These are phyloP conservation scores for Euphrasia confusa DNA, from an alignment of 257 asterid species.

Conservation along the genomic window DNA sequence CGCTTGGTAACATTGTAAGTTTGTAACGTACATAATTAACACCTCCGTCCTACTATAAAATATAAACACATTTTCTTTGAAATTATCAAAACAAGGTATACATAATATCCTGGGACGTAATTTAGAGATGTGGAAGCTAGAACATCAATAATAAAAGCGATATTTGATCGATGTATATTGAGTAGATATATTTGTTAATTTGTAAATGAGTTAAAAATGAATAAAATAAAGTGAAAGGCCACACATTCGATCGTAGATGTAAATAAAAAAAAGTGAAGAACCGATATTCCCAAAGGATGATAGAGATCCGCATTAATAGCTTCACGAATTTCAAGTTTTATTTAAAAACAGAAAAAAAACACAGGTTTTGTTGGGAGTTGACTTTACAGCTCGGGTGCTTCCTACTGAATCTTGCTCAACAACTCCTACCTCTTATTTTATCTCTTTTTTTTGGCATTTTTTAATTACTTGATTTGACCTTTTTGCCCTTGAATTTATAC, in stretches of 20 bases:
- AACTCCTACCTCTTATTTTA: conserved; percentile 14
- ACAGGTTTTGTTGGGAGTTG: conserved; percentile 60
- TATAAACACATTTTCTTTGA: too few relatives aligned
- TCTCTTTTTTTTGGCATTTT: too few relatives aligned
- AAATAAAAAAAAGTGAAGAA: neutral
- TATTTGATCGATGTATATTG: too few relatives aligned
- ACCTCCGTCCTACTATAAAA: too few relatives aligned
- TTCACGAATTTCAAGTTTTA: conserved; percentile 34
- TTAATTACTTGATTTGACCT: too few relatives aligned
- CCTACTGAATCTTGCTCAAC: conserved; percentile 44
- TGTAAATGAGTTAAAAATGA: too few relatives aligned
- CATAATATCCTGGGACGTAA: too few relatives aligned
- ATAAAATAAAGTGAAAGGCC: conserved; percentile 22
- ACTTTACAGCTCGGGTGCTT: conserved; percentile 59
- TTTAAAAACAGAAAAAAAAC: conserved; percentile 26
- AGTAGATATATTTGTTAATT: too few relatives aligned
- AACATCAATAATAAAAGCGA: too few relatives aligned
- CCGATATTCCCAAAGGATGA: conserved; percentile 33
- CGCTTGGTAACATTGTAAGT: conserved; percentile 22
- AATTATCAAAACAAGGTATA: too few relatives aligned
- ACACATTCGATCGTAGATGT: conserved; percentile 23
- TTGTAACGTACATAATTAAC: too few relatives aligned
- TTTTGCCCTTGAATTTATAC: neutral
- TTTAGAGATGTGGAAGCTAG: too few relatives aligned
- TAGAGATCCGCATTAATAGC: conserved; percentile 53